These are phyloP conservation scores for Serendipita sp. DNA, from an alignment of 768 basidiomycete genomes.

Conservation along the genomic window DNA sequence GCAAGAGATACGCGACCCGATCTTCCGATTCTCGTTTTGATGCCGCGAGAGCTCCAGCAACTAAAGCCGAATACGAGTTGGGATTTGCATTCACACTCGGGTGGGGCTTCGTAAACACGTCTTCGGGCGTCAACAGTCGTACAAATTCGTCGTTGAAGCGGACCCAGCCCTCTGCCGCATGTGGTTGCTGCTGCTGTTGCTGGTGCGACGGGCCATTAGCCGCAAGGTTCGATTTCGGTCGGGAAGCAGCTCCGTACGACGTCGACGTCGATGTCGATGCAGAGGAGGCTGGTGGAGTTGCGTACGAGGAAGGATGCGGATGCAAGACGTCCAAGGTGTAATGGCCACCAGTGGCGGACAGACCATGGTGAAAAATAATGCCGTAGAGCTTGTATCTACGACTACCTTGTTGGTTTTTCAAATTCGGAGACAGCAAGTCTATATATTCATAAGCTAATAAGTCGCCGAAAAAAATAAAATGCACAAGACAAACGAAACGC, in stretches of 20 bases:
- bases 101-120: slow-evolving; percentile 39
- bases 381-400: slow-evolving; percentile 48
- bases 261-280: background rate
- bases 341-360: slow-evolving; percentile 81
- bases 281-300: too few species aligned
- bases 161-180: slow-evolving; percentile 53
- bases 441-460: slow-evolving; percentile 5
- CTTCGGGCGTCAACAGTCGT: slow-evolving; percentile 51
- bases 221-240: background rate
- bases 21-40: slow-evolving; percentile 30
- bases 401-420: slow-evolving; percentile 26
- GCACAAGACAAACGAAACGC: too few species aligned
- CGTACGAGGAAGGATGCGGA: slow-evolving; percentile 30
- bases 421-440: slow-evolving; percentile 49
- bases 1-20: slow-evolving; percentile 74
- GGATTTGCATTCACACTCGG: too few species aligned
- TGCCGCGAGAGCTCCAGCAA: slow-evolving; percentile 15
- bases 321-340: slow-evolving; percentile 87
- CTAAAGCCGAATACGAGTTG: too few species aligned
- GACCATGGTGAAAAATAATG: slow-evolving; percentile 91
- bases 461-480: slow-evolving; percentile 1
- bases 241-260: background rate
- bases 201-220: too few species aligned
- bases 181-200: too few species aligned
- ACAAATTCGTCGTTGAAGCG: slow-evolving; percentile 89